Conservation (phyloP, 129 eudicot genomes). For the Lactuca sativa region DNA sequence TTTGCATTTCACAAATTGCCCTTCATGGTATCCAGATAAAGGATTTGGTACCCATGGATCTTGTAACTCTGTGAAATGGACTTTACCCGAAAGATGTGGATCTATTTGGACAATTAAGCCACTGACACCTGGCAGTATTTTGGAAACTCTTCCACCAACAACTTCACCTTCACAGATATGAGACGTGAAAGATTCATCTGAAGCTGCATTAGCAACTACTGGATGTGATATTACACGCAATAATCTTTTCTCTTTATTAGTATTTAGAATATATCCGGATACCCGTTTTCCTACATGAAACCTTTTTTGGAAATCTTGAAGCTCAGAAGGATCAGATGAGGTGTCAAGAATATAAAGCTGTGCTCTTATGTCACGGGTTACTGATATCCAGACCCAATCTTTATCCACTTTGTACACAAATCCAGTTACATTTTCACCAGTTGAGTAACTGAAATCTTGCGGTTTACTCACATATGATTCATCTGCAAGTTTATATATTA, state of each 20-base stretch:
- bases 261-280: conserved; percentile 54
- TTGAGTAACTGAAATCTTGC: conserved; percentile 55
- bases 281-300: conserved; percentile 60
- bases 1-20: conserved; percentile 87
- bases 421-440: conserved; percentile 62
- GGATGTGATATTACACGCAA: conserved; percentile 57
- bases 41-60: conserved; percentile 68
- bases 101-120: conserved; percentile 87
- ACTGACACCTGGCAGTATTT: conserved; percentile 81
- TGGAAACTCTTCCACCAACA: conserved; percentile 84
- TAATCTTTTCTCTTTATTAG: conserved; percentile 57
- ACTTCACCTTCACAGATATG: conserved; percentile 57
- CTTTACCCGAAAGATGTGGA: conserved; percentile 75
- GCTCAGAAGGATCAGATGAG: conserved; percentile 65
- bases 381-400: conserved; percentile 87
- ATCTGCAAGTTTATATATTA: conserved; percentile 3
- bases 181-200: conserved; percentile 30
- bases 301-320: conserved; percentile 61
- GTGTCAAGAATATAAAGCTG: conserved; percentile 74
- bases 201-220: conserved; percentile 29
- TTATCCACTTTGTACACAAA: conserved; percentile 75
- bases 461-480: conserved; percentile 12
- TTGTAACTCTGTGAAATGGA: conserved; percentile 75
- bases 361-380: conserved; percentile 75
- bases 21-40: conserved; percentile 70